Evolutionary conservation across 164 flowering plant genomes (phyloP).

Genomic region (Platanus orientalis): DNA sequence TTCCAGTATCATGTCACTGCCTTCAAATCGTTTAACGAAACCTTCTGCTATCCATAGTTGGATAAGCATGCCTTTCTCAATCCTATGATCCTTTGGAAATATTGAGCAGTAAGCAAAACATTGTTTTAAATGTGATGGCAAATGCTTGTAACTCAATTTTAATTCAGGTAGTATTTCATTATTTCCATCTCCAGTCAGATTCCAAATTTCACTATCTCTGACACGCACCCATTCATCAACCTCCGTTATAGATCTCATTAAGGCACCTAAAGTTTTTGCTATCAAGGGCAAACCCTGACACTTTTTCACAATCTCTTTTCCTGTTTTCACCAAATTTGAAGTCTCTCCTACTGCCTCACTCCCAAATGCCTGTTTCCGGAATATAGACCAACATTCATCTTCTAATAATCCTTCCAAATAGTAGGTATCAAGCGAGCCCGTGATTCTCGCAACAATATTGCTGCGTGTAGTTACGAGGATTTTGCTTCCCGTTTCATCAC

Average conservation of each 20-base stretch:
- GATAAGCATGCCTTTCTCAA: no score
- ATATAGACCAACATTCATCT: background rate
- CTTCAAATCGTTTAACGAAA: no score
- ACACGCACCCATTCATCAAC: no score
- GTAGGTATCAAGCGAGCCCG: background rate
- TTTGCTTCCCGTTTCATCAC: background rate
- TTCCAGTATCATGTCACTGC: no score
- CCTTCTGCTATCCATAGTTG: no score
- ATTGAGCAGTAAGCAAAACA: no score
- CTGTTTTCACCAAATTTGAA: background rate
- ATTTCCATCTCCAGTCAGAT: background rate
- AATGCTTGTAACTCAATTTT: no score
- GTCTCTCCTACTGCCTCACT: background rate
- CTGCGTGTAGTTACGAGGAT: background rate
- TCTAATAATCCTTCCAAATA: background rate
- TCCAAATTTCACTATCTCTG: background rate
- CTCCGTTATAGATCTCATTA: background rate
- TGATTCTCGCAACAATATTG: background rate
- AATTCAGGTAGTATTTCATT: no score
- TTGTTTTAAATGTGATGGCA: no score
- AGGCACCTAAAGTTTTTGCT: background rate
- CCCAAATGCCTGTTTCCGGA: background rate
- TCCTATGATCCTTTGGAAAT: no score
- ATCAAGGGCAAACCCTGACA: background rate
- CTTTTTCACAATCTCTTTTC: background rate